phyloP scores from a whole-genome alignment of 257 asterid species.

The Nicotiana attenuata region DNA sequence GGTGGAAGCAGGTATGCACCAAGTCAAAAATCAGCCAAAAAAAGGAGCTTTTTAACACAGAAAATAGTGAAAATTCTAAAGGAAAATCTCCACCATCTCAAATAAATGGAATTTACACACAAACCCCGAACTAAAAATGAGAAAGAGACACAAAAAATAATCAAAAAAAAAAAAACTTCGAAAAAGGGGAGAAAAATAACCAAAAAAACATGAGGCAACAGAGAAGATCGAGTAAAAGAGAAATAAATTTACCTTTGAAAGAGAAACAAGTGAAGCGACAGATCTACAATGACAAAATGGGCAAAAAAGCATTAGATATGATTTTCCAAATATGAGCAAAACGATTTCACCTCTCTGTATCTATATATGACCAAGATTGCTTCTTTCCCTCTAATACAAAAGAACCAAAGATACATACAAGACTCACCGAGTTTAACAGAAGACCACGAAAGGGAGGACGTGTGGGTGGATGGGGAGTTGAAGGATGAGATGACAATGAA shows the following conservation, averaged over 20 bases:
- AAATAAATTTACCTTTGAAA: too few species aligned
- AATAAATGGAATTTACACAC: not conserved
- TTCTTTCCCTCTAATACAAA: not conserved
- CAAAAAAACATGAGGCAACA: conserved; percentile 11
- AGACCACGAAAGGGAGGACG: too few species aligned
- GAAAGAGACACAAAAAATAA: not conserved
- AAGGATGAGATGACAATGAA: not conserved
- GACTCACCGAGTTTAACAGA: conserved; percentile 3
- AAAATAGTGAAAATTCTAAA: not conserved
- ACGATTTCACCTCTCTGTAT: not conserved
- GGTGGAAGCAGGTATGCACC: not conserved
- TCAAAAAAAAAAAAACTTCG: not conserved
- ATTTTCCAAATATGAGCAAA: too few species aligned
- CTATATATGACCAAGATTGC: not conserved
- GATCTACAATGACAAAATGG: too few species aligned
- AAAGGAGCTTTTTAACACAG: too few species aligned
- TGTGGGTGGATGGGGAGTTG: not conserved
- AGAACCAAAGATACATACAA: not conserved
- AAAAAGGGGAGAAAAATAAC: not conserved
- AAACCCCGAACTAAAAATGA: not conserved
- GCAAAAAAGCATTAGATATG: too few species aligned
- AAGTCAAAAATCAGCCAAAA: not conserved
- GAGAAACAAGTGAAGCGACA: too few species aligned
- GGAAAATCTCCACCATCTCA: too few species aligned
- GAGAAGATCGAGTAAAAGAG: not conserved